phyloP scores from a whole-genome alignment of 805 yeast species.

The Spathaspora girioi region DNA sequence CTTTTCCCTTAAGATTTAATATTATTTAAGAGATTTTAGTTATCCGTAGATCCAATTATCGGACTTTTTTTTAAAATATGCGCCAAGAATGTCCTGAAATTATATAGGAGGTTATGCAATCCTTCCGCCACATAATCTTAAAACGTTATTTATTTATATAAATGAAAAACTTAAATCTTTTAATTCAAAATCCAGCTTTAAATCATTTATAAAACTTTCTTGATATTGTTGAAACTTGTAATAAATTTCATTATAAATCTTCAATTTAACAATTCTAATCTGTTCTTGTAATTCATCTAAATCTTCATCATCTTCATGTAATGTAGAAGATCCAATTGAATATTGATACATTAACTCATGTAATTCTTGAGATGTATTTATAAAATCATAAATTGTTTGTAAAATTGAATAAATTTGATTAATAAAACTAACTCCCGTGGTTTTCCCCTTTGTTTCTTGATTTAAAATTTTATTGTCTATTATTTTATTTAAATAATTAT shows the following conservation, averaged over 20 bases:
- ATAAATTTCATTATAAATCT: constrained; percentile 36
- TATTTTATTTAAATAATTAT: constrained; percentile 23
- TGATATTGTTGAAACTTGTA: constrained; percentile 41
- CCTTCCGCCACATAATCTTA: too few relatives aligned
- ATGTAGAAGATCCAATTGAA: constrained; percentile 14
- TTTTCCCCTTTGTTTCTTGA: constrained; percentile 26
- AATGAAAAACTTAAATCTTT: constrained; percentile 29
- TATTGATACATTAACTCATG: constrained; percentile 24
- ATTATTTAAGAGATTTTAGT: too few relatives aligned
- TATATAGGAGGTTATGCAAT: too few relatives aligned
- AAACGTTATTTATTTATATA: neutral
- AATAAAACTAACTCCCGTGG: constrained; percentile 25
- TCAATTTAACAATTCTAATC: constrained; percentile 36
- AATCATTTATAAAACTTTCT: constrained; percentile 45
- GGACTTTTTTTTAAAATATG: too few relatives aligned
- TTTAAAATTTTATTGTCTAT: constrained; percentile 29
- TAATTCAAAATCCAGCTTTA: constrained; percentile 51
- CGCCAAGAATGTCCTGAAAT: too few relatives aligned
- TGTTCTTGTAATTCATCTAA: constrained; percentile 15
- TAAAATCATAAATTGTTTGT: constrained; percentile 28
- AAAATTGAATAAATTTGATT: constrained; percentile 29
- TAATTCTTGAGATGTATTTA: constrained; percentile 33
- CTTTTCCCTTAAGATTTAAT: too few relatives aligned
- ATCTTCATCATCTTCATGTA: constrained; percentile 8
- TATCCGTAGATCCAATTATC: too few relatives aligned